Conservation (phyloP, 2,329 filamentous ascomycete genomes). For the Xylaria sp. region DNA sequence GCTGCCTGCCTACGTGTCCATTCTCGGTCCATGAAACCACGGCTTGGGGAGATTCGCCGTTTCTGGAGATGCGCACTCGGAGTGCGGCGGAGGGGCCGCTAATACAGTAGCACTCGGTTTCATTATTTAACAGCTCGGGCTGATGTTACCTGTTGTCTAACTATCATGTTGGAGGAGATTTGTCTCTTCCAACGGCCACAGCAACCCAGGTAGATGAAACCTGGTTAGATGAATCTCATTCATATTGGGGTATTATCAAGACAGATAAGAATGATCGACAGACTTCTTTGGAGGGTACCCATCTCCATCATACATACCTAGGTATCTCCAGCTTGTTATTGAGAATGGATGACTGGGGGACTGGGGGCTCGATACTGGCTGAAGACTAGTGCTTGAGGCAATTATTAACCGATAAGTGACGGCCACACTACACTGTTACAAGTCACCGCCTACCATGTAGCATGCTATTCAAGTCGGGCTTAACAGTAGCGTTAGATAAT, state of each 20-base stretch:
- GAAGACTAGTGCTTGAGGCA: constrained; percentile 26
- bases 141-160: constrained; percentile 3
- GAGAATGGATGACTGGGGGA: constrained; percentile 14
- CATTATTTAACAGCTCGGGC: constrained; percentile 16
- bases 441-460: background rate
- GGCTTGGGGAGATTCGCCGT: constrained; percentile 23
- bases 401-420: constrained; percentile 30
- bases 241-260: constrained; percentile 10
- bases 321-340: constrained; percentile 8
- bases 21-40: constrained; percentile 32
- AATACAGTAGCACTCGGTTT: constrained; percentile 18
- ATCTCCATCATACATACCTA: constrained; percentile 10
- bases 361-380: background rate
- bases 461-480: too few relatives aligned
- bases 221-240: constrained; percentile 18
- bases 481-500: background rate
- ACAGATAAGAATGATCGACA: constrained; percentile 21
- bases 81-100: constrained; percentile 29
- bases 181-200: constrained; percentile 1
- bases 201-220: constrained; percentile 2
- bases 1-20: constrained; percentile 33
- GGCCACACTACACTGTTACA: constrained; percentile 1
- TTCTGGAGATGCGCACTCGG: constrained; percentile 28
- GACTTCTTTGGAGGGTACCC: constrained; percentile 2
- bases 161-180: constrained; percentile 11